A percentile compares a stretch with the other conserved stretches of the same genome.
These are phyloP conservation scores for Letharia lupina DNA, from an alignment of 495 filamentous ascomycete species.

Conservation along the genomic window DNA sequence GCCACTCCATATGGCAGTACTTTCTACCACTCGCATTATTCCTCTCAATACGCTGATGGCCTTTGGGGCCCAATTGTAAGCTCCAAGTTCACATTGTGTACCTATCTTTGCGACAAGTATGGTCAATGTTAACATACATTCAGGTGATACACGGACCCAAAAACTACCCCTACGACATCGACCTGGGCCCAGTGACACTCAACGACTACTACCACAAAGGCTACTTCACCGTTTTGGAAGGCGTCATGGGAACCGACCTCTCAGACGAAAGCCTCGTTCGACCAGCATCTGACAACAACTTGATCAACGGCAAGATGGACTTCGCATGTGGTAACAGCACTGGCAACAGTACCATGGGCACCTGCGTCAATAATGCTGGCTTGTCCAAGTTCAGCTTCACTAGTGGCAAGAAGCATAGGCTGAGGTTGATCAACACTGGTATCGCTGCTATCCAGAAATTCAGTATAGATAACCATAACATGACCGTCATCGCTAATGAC, in stretches of 20 bases:
- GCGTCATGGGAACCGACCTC: constrained; percentile 4
- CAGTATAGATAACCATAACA: constrained; percentile 33
- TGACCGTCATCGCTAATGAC: constrained; percentile 37
- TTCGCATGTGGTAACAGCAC: constrained; percentile 15
- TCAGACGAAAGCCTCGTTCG: not conserved
- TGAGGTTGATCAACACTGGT: constrained; percentile 49
- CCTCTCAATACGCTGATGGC: constrained; percentile 38
- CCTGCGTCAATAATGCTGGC: constrained; percentile 29
- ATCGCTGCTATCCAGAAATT: constrained; percentile 38
- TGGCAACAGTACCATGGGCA: not conserved
- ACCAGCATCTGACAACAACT: constrained; percentile 28
- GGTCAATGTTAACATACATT: not conserved
- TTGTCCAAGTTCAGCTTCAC: constrained; percentile 28
- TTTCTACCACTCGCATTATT: constrained; percentile 45
- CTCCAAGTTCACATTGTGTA: not conserved
- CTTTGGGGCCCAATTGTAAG: constrained; percentile 48
- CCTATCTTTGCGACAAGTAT: not conserved
- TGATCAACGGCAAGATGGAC: constrained; percentile 34
- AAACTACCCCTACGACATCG: constrained; percentile 47
- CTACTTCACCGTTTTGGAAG: constrained; percentile 24
- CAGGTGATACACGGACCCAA: constrained; percentile 43
- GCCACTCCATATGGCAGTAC: constrained; percentile 37
- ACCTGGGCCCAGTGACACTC: constrained; percentile 44
- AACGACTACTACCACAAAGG: constrained; percentile 36
- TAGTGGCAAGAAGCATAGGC: constrained; percentile 38